Base-by-base conservation (phyloP, 805 yeast species). In the Hyphopichia homilentoma region DNA sequence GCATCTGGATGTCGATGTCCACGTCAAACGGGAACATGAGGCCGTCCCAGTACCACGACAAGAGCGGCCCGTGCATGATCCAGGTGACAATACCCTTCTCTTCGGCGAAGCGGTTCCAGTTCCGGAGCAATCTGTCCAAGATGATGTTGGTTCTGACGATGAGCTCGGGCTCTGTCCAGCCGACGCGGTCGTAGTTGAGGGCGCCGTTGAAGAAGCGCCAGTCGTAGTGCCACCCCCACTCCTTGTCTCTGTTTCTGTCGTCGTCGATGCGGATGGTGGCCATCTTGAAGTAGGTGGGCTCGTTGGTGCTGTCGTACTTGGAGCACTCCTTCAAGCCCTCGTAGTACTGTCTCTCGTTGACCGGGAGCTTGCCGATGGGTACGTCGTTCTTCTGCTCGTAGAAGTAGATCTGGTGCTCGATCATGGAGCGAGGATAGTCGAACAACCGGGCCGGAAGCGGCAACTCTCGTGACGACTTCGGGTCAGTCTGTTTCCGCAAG, bases 161-260 rank as follows among this genome's bases (percentile, higher is more conserved):
- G 27, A 44, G 32, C 33, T 56, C 63, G 8, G 40, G 47, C 21
- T 41, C 44, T 11, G 46, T 45, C 59, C 58, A 55, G 3, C 61
- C 60, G 0, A 30, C 36, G 32, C 49, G 48, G 25, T 73, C 47
- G 33, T 63, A 65, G 35, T 73, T 75, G 38, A 78, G 58, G 2
- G 73, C 64, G 11, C 79, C 81, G 40, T 68, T 69, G 58, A 75
- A 79, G 39, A 79, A 79, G 33, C 82, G 54, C 65, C 69, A 70
- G 48, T 79, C 84, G 42, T 75, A 74, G 48, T 79, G 84, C 51
- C 70, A 67, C 15, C 79, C 78, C 43, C 45, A 40, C 30, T 65
- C 67, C 35, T 62, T 65, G 19, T 54, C 56, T 17, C 57, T 35
- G 39, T 55, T 59, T 30, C 55, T 59, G 18, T 53, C 57, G 21